These are phyloP conservation scores for Quercus aquifolioides DNA, from an alignment of 306 rosid species.

Conservation along the genomic window DNA sequence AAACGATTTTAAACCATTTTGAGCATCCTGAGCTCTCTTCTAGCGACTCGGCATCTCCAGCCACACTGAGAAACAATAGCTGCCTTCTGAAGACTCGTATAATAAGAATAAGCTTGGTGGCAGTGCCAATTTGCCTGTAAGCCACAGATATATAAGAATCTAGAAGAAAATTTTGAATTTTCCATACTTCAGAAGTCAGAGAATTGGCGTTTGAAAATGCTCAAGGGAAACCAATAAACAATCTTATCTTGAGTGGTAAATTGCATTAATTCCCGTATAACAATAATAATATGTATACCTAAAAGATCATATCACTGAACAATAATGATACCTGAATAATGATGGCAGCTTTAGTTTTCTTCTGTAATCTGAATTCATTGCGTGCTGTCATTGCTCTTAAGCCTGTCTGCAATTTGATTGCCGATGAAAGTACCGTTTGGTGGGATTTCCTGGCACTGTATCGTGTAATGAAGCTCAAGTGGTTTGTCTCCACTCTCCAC, in stretches of 20 bases:
- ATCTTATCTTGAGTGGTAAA: too few relatives aligned
- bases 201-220: too few relatives aligned
- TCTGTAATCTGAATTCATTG: conserved; percentile 93
- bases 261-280: too few relatives aligned
- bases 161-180: too few relatives aligned
- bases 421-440: conserved; percentile 45
- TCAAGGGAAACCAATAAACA: too few relatives aligned
- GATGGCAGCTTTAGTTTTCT: conserved; percentile 89
- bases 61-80: conserved; percentile 81
- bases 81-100: conserved; percentile 79
- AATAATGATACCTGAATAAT: conserved; percentile 55
- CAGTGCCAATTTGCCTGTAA: conserved; percentile 76
- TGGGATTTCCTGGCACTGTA: conserved; percentile 62
- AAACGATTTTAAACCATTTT: conserved; percentile 63
- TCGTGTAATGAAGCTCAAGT: too few relatives aligned
- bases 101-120: conserved; percentile 66
- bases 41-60: conserved; percentile 93
- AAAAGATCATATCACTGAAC: too few relatives aligned
- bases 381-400: conserved; percentile 97
- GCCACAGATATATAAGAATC: conserved; percentile 1
- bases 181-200: too few relatives aligned
- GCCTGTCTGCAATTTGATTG: conserved; percentile 82
- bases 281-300: too few relatives aligned
- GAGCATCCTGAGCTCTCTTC: conserved; percentile 88
- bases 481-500: too few relatives aligned